phyloP scores from a whole-genome alignment of 2,329 filamentous ascomycete genomes.

The Diaporthe caulivora region DNA sequence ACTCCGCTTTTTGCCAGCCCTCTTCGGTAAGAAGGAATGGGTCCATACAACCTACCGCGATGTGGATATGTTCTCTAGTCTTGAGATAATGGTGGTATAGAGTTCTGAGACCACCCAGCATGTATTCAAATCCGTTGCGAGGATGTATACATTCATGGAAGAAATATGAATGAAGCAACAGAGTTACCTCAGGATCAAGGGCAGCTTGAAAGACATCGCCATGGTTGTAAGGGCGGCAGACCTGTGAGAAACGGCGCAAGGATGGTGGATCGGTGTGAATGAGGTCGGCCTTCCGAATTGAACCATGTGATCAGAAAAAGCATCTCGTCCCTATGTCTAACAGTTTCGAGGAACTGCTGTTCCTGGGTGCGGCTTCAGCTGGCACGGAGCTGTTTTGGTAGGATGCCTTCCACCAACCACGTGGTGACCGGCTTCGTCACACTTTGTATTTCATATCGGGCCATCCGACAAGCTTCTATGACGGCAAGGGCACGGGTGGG shows the following conservation, averaged over 20 bases:
- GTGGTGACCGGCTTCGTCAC: not conserved
- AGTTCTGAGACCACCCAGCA: not conserved
- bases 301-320: not conserved
- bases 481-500: not conserved
- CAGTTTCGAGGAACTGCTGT: not conserved
- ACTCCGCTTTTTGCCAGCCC: not conserved
- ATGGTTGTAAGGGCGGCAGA: not conserved
- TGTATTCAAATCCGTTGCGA: not conserved
- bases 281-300: not conserved
- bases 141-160: not conserved
- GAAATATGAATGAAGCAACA: not conserved
- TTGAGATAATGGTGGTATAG: not conserved
- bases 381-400: not conserved
- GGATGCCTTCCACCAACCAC: not conserved
- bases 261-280: rapidly evolving
- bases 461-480: not conserved
- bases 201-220: not conserved
- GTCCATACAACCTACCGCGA: not conserved
- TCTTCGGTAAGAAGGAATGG: not conserved
- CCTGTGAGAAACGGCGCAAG: not conserved
- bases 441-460: not conserved
- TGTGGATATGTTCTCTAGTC: not conserved
- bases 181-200: not conserved
- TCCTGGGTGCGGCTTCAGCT: too few relatives aligned
- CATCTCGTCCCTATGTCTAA: not conserved